Conservation (phyloP, 1,284 basidiomycete genomes). For the Polyporus tsugae region DNA sequence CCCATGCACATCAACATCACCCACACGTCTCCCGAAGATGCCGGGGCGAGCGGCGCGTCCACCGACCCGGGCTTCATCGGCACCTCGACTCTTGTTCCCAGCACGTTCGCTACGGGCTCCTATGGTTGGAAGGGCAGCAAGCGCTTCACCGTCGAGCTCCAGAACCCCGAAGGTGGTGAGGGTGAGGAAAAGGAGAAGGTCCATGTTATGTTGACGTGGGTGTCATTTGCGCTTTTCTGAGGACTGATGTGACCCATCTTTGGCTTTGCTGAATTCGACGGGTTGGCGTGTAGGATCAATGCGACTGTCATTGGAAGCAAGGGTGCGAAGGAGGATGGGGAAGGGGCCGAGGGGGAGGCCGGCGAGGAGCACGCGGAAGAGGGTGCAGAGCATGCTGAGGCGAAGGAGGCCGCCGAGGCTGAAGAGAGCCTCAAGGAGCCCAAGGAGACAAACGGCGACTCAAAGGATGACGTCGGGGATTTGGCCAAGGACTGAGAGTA, state of each 20-base stretch:
- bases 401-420: conserved; percentile 17
- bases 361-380: conserved; percentile 25
- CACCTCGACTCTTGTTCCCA: conserved; percentile 62
- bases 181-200: conserved; percentile 65
- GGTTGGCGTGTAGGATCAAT: conserved; percentile 61
- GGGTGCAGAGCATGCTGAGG: conserved; percentile 13
- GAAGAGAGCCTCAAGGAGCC: conserved; percentile 8
- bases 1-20: conserved; percentile 76
- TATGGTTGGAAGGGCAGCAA: conserved; percentile 85
- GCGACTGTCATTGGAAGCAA: conserved; percentile 82
- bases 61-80: conserved; percentile 70
- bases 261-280: not conserved
- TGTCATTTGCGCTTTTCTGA: conserved; percentile 31
- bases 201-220: conserved; percentile 79
- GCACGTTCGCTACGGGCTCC: conserved; percentile 73
- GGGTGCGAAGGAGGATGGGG: conserved; percentile 52
- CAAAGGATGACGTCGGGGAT: conserved; percentile 20
- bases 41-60: conserved; percentile 44
- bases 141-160: conserved; percentile 69
- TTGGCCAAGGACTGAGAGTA: conserved; percentile 26
- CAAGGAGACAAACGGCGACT: conserved; percentile 13
- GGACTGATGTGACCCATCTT: conserved; percentile 12
- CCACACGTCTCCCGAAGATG: conserved; percentile 66
- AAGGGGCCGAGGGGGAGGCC: conserved; percentile 40
- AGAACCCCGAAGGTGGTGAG: conserved; percentile 53